These are phyloP conservation scores for Verticillium nonalfalfae DNA, from an alignment of 2,329 filamentous ascomycete genomes.

Conservation along the genomic window DNA sequence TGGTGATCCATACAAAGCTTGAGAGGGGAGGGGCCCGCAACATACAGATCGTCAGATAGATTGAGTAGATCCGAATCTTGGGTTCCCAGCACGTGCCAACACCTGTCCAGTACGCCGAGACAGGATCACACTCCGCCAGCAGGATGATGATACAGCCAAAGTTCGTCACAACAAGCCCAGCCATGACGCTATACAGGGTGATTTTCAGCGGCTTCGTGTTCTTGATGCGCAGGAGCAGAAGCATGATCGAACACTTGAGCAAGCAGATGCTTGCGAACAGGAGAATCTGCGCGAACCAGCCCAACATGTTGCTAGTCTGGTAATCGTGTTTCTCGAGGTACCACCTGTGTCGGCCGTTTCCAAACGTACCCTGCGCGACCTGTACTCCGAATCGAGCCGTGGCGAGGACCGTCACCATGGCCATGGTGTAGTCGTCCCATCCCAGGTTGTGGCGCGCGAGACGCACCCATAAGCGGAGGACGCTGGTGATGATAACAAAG, in stretches of 20 bases:
- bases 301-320: conserved; percentile 26
- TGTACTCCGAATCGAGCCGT: conserved; percentile 24
- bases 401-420: conserved; percentile 19
- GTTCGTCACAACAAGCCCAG: conserved; percentile 23
- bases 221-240: conserved; percentile 34
- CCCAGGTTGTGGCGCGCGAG: conserved; percentile 19
- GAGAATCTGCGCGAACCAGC: conserved; percentile 31
- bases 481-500: conserved; percentile 23
- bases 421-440: conserved; percentile 31
- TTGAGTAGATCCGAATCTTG: conserved; percentile 23
- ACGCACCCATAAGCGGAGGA: conserved; percentile 23
- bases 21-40: background rate
- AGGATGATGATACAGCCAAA: conserved; percentile 22
- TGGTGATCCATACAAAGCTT: background rate
- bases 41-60: conserved; percentile 23
- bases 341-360: conserved; percentile 30
- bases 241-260: conserved; percentile 33
- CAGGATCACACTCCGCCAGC: conserved; percentile 22
- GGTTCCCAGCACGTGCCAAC: conserved; percentile 22
- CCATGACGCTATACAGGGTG: conserved; percentile 23
- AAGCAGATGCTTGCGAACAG: conserved; percentile 31
- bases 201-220: conserved; percentile 21
- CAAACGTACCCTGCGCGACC: conserved; percentile 22
- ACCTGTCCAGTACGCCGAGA: conserved; percentile 23
- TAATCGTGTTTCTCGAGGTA: conserved; percentile 24